These are phyloP conservation scores for Arthroderma sp. DNA, from an alignment of 2,329 filamentous ascomycete genomes.

Conservation along the genomic window DNA sequence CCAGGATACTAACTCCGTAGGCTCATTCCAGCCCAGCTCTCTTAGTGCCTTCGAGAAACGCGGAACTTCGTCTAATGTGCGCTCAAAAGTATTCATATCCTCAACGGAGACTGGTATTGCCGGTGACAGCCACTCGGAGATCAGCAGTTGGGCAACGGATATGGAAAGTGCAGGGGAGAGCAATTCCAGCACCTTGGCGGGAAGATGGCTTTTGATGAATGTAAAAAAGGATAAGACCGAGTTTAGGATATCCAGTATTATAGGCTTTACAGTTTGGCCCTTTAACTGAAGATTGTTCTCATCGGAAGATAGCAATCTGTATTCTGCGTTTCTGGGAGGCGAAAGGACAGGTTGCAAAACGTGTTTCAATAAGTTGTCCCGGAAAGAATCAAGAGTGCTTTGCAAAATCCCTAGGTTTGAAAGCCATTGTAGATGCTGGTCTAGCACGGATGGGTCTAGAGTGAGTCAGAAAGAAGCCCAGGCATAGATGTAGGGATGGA, in stretches of 20 bases:
- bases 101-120: conserved; percentile 63
- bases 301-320: conserved; percentile 20
- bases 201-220: conserved; percentile 42
- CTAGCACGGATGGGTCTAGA: not conserved
- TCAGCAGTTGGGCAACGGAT: conserved; percentile 54
- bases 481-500: not conserved
- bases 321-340: conserved; percentile 18
- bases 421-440: conserved; percentile 16
- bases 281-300: conserved; percentile 21
- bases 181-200: conserved; percentile 37
- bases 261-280: conserved; percentile 19
- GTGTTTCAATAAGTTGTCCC: conserved; percentile 22
- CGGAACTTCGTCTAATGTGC: conserved; percentile 51
- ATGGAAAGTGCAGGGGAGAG: conserved; percentile 61
- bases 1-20: conserved; percentile 61
- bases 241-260: conserved; percentile 29
- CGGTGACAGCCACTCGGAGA: conserved; percentile 61
- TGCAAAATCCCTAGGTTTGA: conserved; percentile 23
- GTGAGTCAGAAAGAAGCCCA: not conserved
- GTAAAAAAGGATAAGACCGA: conserved; percentile 36
- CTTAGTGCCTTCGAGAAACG: conserved; percentile 54
- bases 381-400: conserved; percentile 23
- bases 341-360: conserved; percentile 27
- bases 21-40: conserved; percentile 49
- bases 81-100: conserved; percentile 60